Evolutionary conservation across 768 basidiomycete species (phyloP).

Genomic region (Auriscalpium microsporum): DNA sequence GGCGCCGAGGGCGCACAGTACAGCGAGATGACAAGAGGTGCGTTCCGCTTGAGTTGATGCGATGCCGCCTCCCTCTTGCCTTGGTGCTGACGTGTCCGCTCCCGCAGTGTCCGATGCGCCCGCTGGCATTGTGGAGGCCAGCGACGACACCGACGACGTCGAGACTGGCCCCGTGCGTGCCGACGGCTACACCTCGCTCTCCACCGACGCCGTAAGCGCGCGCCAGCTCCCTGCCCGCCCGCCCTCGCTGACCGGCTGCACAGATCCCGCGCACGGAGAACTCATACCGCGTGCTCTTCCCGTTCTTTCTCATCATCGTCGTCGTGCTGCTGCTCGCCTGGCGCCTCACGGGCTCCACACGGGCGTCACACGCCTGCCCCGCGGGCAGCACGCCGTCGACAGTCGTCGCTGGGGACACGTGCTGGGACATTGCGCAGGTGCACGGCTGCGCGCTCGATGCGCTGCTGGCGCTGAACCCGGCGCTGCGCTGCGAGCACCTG

Average conservation of each 20-base stretch:
- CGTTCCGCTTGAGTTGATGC: background rate
- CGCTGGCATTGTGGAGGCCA: background rate
- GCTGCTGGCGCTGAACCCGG: constrained; percentile 5
- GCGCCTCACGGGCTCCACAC: constrained; percentile 6
- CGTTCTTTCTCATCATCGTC: constrained; percentile 14
- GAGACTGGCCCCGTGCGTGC: constrained; percentile 9
- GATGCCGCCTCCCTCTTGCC: background rate
- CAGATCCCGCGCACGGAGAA: background rate
- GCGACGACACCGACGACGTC: constrained; percentile 6
- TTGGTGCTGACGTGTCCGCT: background rate
- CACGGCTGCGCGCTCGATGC: constrained; percentile 12
- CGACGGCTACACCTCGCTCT: constrained; percentile 2
- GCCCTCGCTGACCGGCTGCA: background rate
- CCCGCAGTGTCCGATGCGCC: background rate
- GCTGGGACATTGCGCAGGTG: constrained; percentile 13
- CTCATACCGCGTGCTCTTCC: constrained; percentile 16
- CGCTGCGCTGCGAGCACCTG: constrained; percentile 10
- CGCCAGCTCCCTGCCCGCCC: background rate
- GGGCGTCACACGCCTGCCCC: constrained; percentile 6
- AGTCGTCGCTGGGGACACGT: constrained; percentile 15
- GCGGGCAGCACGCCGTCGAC: constrained; percentile 12
- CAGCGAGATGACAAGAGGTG: constrained; percentile 41
- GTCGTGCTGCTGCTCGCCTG: constrained; percentile 14
- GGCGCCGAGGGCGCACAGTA: constrained; percentile 54
- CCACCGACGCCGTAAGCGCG: constrained; percentile 10